phyloP scores from a whole-genome alignment of 2,329 filamentous ascomycete genomes.

The Didymella pinodella region DNA sequence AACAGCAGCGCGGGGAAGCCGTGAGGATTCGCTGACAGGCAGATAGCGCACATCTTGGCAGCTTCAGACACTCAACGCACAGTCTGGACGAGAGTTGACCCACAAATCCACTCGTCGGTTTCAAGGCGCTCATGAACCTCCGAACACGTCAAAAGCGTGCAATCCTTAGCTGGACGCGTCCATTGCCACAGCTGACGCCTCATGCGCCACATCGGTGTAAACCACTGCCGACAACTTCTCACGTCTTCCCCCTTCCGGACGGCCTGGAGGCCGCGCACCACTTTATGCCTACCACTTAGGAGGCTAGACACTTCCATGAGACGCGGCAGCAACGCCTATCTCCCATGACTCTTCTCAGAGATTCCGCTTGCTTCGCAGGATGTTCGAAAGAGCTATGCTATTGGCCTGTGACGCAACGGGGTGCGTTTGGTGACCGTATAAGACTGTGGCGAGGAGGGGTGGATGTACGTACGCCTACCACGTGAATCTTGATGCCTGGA shows the following conservation, averaged over 20 bases:
- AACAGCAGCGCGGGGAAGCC: constrained; percentile 12
- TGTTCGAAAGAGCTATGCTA: constrained; percentile 15
- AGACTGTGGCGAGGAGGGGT: constrained; percentile 36
- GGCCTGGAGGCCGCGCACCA: constrained; percentile 36
- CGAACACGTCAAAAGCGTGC: not conserved
- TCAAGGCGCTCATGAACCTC: not conserved
- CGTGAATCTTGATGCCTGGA: constrained; percentile 43
- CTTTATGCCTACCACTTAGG: constrained; percentile 30
- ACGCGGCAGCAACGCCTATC: constrained; percentile 31
- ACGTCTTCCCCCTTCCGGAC: constrained; percentile 21
- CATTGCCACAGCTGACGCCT: constrained; percentile 26
- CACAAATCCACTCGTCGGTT: not conserved
- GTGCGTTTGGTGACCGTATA: constrained; percentile 5
- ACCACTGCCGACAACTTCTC: constrained; percentile 24
- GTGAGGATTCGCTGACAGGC: constrained; percentile 4
- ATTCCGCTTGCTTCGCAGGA: constrained; percentile 31
- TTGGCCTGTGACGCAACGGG: constrained; percentile 30
- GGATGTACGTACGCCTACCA: constrained; percentile 40
- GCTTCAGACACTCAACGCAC: not conserved
- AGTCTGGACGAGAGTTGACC: not conserved
- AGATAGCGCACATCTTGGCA: not conserved
- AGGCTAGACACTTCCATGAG: constrained; percentile 25
- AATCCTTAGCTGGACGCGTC: not conserved
- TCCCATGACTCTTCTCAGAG: constrained; percentile 32
- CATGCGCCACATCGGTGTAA: constrained; percentile 36